These are phyloP conservation scores for Apiosordaria backusii DNA, from an alignment of 495 filamentous ascomycete species.

Conservation along the genomic window DNA sequence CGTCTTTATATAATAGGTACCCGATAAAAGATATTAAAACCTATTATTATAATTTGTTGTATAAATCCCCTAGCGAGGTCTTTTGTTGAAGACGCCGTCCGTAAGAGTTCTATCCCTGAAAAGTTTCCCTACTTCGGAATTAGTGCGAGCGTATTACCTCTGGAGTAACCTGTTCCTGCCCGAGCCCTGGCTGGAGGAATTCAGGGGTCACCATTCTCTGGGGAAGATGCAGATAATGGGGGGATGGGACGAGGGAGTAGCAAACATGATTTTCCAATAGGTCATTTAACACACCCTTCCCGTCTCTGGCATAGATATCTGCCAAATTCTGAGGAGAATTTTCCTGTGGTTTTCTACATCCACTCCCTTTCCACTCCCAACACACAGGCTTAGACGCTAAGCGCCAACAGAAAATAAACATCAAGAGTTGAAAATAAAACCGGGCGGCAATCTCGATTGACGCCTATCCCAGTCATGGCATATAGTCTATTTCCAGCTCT, in stretches of 20 bases:
- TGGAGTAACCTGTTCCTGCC: not conserved
- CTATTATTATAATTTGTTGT: not conserved
- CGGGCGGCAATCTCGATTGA: not conserved
- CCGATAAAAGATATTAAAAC: not conserved
- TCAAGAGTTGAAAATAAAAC: not conserved
- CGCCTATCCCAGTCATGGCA: not conserved
- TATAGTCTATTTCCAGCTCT: no score
- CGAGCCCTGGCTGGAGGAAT: not conserved
- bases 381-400: not conserved
- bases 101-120: not conserved
- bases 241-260: no score
- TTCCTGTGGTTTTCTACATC: not conserved
- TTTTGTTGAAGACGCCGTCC: not conserved
- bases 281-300: no score
- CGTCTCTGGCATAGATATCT: not conserved
- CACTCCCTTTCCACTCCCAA: not conserved
- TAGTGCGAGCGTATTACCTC: not conserved
- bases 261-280: no score
- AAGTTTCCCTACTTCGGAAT: not conserved
- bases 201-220: not conserved
- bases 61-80: not conserved
- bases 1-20: not conserved
- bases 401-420: slow-evolving; percentile 6
- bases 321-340: not conserved
- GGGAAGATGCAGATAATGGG: not conserved